phyloP scores from a whole-genome alignment of 1,284 basidiomycete species.

The Coniferiporia sulphurascens region DNA sequence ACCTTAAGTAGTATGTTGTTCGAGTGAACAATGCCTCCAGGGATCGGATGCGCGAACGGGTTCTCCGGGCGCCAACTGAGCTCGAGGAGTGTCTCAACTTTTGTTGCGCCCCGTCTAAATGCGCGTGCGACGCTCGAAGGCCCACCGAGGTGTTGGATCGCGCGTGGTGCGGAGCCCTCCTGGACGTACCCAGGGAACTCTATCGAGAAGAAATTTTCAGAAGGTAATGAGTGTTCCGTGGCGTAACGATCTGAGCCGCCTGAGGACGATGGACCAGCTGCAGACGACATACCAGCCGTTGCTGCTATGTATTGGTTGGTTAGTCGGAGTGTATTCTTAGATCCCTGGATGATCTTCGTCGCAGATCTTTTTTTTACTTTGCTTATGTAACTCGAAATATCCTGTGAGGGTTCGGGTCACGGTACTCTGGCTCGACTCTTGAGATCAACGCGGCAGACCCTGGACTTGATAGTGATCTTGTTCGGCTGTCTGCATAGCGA shows the following conservation, averaged over 20 bases:
- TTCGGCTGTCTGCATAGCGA: too few species aligned
- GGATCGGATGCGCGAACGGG: conserved; percentile 75
- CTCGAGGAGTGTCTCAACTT: conserved; percentile 63
- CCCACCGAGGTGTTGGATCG: conserved; percentile 64
- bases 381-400: too few species aligned
- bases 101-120: conserved; percentile 60
- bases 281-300: conserved; percentile 7
- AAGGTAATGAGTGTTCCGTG: conserved; percentile 48
- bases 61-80: conserved; percentile 68
- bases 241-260: conserved; percentile 26
- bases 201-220: conserved; percentile 67
- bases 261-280: conserved; percentile 11
- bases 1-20: conserved; percentile 81
- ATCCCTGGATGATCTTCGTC: too few species aligned
- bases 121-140: conserved; percentile 65
- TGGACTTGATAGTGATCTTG: too few species aligned
- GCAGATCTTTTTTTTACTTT: too few species aligned
- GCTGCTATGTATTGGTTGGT: not conserved
- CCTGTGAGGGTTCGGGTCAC: too few species aligned
- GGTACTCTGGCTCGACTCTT: too few species aligned
- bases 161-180: conserved; percentile 54
- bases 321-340: too few species aligned
- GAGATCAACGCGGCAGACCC: too few species aligned
- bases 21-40: conserved; percentile 70
- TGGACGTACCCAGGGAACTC: conserved; percentile 88